These are phyloP conservation scores for Talaromyces funiculosus DNA, from an alignment of 2,329 filamentous ascomycete species.

Conservation along the genomic window DNA sequence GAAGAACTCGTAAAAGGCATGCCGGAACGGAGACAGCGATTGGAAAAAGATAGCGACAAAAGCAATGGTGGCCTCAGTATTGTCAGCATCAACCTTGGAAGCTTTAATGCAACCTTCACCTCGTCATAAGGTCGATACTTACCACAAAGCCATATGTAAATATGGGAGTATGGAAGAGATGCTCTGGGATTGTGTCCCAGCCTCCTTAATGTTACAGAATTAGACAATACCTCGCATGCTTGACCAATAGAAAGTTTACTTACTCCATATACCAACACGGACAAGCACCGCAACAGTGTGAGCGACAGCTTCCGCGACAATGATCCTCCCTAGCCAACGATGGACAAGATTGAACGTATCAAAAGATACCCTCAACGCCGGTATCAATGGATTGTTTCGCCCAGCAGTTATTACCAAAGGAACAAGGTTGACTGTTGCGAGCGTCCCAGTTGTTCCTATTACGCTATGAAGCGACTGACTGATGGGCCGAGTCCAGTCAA, in stretches of 20 bases:
- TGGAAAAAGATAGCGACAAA: slow-evolving; percentile 10
- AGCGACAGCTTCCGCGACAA: slow-evolving; percentile 58
- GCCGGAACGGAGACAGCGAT: slow-evolving; percentile 52
- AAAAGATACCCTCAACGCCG: slow-evolving; percentile 30
- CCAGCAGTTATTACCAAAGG: slow-evolving; percentile 34
- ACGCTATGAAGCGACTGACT: slow-evolving; percentile 8
- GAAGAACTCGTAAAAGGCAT: slow-evolving; percentile 97
- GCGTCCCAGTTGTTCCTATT: slow-evolving; percentile 18
- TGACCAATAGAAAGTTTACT: slow-evolving; percentile 23
- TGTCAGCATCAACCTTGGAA: background rate
- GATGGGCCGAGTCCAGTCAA: slow-evolving; percentile 25
- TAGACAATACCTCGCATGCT: background rate
- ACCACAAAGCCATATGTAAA: slow-evolving; percentile 12
- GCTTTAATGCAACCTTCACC: background rate
- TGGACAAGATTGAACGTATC: slow-evolving; percentile 54
- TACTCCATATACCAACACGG: slow-evolving; percentile 49
- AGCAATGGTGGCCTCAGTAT: background rate
- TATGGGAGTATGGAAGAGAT: slow-evolving; percentile 4
- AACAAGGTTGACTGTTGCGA: slow-evolving; percentile 34
- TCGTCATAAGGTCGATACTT: background rate
- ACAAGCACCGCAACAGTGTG: slow-evolving; percentile 67
- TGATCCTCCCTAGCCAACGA: slow-evolving; percentile 68
- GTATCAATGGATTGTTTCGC: slow-evolving; percentile 36
- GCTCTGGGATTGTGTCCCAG: slow-evolving; percentile 6
- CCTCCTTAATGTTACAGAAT: background rate